These are phyloP conservation scores for Arctium lappa DNA, from an alignment of 129 eudicot species.

Conservation along the genomic window DNA sequence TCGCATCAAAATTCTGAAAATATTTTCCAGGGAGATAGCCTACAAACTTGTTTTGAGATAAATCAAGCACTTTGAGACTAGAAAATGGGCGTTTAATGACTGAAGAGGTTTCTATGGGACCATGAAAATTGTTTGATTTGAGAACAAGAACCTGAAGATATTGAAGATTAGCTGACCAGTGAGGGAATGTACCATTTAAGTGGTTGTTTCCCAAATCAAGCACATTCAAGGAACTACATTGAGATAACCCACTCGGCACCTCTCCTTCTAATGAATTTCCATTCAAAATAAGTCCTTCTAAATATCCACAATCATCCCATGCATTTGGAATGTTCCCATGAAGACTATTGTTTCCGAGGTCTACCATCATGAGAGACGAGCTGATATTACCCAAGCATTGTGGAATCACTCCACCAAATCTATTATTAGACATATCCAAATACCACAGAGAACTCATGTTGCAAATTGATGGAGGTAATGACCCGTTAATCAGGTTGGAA, in stretches of 20 bases:
- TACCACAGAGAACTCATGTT: neutral
- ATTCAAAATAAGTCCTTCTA: neutral
- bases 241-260: neutral
- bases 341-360: neutral
- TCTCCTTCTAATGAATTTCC: slow-evolving; percentile 34
- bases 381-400: slow-evolving; percentile 9
- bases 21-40: slow-evolving; percentile 27
- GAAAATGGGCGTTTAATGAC: neutral
- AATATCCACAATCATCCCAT: neutral
- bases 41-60: slow-evolving; percentile 33
- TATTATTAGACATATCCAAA: neutral
- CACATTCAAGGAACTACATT: neutral
- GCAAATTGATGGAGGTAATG: neutral
- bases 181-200: slow-evolving; percentile 30
- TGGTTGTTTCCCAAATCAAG: slow-evolving; percentile 39
- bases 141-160: slow-evolving; percentile 31
- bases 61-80: slow-evolving; percentile 30
- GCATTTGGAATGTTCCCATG: neutral
- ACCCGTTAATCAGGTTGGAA: neutral
- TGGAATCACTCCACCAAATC: neutral
- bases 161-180: slow-evolving; percentile 26
- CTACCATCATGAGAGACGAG: neutral
- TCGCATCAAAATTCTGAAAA: slow-evolving; percentile 22
- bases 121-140: slow-evolving; percentile 34
- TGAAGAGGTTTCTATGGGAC: slow-evolving; percentile 3